Base-by-base conservation (phyloP, 1,139 yeast species). In the Pichia sp. region DNA sequence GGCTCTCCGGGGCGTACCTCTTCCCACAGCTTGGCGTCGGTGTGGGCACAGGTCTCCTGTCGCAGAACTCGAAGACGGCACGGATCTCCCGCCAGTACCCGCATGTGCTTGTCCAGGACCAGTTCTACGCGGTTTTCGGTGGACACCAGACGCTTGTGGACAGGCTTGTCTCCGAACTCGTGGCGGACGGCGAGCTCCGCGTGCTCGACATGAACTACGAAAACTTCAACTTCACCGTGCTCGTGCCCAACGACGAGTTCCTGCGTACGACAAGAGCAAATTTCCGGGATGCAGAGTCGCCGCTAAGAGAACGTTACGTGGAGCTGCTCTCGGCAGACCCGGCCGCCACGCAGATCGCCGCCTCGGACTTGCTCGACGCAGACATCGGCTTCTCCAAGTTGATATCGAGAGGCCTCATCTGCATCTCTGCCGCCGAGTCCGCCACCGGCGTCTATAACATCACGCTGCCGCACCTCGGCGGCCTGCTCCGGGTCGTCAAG, bases 391-490 rank as follows among this genome's bases (percentile, higher is more conserved):
- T 40, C 20, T 42, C 55, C 7, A 20, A 27, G 5, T 29, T 55
- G 8, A 55, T 55, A 2, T 17, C 46, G 3, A 38, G 45, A 30
- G 55, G 55, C 1, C 29, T 55, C 8, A 52, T 55, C 4, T 52
- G 55, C 34, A 55, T 55, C n/a, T 47, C 55, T 3, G 14, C 51
- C 7, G 30, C 27, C n/a, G 33, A 30, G n/a, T 7, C 50, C 12
- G 30, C 38, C 6, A 24, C 44, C n/a, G 55, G 55, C 1, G 27
- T 52, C 60, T 78, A 81, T 65, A 73, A 78, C 27, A 66, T 87
- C 2, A 74, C 87, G 1, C 73, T 81, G 30, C 95, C 95, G 0
- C 79, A 77, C 58, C 76, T 85, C 63, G 95, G 87, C 2, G 75
- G 80, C 0, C 80, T 72, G 58, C 72, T 80, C 52, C 79, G 77